A percentile compares a stretch with the other conserved stretches of the same genome.
Conservation (phyloP, 352 stramenopile genomes). For the Pythium pyrilobum region DNA sequence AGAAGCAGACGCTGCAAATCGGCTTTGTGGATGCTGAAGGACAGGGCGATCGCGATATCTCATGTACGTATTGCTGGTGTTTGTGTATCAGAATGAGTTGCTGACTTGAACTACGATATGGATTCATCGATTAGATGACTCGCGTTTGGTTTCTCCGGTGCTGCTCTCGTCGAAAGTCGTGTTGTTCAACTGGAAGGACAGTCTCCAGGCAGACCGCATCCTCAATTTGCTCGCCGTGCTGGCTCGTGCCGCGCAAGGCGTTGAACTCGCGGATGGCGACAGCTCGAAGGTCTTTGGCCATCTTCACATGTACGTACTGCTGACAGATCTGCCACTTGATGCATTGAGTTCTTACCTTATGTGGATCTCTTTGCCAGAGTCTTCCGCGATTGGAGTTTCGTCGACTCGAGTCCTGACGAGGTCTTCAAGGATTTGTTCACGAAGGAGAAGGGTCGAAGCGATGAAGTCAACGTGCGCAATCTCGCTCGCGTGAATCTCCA, state of each 20-base stretch:
- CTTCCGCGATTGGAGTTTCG: constrained; percentile 88
- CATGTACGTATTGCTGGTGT: constrained; percentile 35
- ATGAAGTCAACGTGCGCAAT: constrained; percentile 81
- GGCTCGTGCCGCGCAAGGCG: constrained; percentile 69
- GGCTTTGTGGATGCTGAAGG: constrained; percentile 84
- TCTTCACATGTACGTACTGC: constrained; percentile 66
- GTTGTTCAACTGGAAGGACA: constrained; percentile 90
- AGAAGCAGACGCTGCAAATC: constrained; percentile 50
- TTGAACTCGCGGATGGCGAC: constrained; percentile 72
- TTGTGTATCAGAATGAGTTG: not conserved
- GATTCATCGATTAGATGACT: constrained; percentile 74
- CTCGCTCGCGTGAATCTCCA: constrained; percentile 65
- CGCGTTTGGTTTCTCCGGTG: constrained; percentile 74
- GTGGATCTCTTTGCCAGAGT: constrained; percentile 40
- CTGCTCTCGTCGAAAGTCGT: constrained; percentile 82
- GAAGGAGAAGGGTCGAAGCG: constrained; percentile 74
- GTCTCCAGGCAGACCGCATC: constrained; percentile 79
- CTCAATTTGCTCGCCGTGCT: constrained; percentile 80
- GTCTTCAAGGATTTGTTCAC: constrained; percentile 78
- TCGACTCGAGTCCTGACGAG: constrained; percentile 74
- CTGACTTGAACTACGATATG: not conserved
- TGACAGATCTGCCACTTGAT: constrained; percentile 5
- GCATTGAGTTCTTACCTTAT: too few relatives aligned
- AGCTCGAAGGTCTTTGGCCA: constrained; percentile 83
- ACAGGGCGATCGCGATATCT: constrained; percentile 83